Evolutionary conservation across 805 yeast species (phyloP), one percentile per base, ranked within the genome.

Genomic region (Kodamaea leandrae): DNA sequence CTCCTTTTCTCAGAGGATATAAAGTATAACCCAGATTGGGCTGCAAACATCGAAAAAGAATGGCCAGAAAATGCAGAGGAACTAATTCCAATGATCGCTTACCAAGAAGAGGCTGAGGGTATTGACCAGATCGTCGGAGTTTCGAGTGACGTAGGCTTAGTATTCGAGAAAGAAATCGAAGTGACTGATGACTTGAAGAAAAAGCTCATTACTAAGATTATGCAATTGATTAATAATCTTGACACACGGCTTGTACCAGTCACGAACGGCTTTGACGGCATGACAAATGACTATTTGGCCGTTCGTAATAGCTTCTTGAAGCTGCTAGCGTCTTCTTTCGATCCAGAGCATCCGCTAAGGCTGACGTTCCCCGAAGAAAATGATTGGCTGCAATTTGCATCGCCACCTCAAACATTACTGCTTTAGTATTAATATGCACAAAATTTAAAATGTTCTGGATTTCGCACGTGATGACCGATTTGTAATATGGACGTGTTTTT

Each of bases 11-110:
- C 36, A n/a, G n/a, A n/a, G 7, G 36, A 24, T 6, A 19, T 46
- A 9, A 27, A 37, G 13, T 47, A 46, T 17, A 48, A 48, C 32
- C 30, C 21, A 14, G 36, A 42, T 20, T 59, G 60, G 72, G 41
- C 41, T 32, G 44, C 39, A 39, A 49, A 18, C 30, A 38, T 32
- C 13, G 49, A 54, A 32, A 55, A 54, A 6, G 61, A 57, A 26
- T 45, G 50, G 4, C 61, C 52, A 7, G 49, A 50, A n/a, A 61
- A 54, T 14, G 53, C 57, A 2, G 56, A 49, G 12, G 64, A 58
- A n/a, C 43, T 56, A 6, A 59, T 44, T 5, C 46, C 52, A 12
- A 44, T 52, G 24, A 48, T 62, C 10, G 48, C 50, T 25, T 50
- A 43, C 32, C 66, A 58, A 41, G 65, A 60, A 26, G 53, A 50